A percentile compares a stretch with the other conserved stretches of the same genome.
Evolutionary conservation across 805 yeast species (phyloP).

Genomic region (Ogataea nitratoaversa): DNA sequence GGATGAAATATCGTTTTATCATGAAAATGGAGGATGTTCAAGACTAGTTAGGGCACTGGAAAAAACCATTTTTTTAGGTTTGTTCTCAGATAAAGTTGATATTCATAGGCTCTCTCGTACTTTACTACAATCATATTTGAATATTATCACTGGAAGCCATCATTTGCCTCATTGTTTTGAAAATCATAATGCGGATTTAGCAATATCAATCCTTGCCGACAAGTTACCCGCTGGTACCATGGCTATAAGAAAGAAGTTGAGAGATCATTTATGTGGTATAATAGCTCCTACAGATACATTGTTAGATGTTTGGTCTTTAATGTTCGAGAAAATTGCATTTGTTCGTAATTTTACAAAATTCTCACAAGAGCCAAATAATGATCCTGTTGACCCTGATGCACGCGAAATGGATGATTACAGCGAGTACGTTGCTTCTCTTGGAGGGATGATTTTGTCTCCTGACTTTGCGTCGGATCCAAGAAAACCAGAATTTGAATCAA

Average conservation of each 20-base stretch:
- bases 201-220: conserved; percentile 46
- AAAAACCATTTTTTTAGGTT: conserved; percentile 44
- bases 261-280: conserved; percentile 35
- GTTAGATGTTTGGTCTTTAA: conserved; percentile 37
- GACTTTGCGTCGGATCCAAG: conserved; percentile 25
- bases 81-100: conserved; percentile 49
- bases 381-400: conserved; percentile 2
- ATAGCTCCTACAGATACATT: conserved; percentile 37
- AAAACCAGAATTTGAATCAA: conserved; percentile 22
- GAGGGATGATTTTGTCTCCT: conserved; percentile 53
- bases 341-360: conserved; percentile 3
- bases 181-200: conserved; percentile 34
- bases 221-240: conserved; percentile 65
- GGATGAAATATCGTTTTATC: conserved; percentile 9
- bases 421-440: conserved; percentile 66
- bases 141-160: conserved; percentile 15
- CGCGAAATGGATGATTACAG: conserved; percentile 38
- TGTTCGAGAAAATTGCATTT: conserved; percentile 35
- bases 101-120: conserved; percentile 44
- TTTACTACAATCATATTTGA: conserved; percentile 30
- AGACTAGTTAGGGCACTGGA: conserved; percentile 41
- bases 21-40: conserved; percentile 25
- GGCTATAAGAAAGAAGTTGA: conserved; percentile 66
- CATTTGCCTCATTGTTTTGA: conserved; percentile 24
- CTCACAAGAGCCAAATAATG: conserved; percentile 8